Conservation (phyloP, 2,329 filamentous ascomycete genomes). For the Rutstroemia sydowiana region DNA sequence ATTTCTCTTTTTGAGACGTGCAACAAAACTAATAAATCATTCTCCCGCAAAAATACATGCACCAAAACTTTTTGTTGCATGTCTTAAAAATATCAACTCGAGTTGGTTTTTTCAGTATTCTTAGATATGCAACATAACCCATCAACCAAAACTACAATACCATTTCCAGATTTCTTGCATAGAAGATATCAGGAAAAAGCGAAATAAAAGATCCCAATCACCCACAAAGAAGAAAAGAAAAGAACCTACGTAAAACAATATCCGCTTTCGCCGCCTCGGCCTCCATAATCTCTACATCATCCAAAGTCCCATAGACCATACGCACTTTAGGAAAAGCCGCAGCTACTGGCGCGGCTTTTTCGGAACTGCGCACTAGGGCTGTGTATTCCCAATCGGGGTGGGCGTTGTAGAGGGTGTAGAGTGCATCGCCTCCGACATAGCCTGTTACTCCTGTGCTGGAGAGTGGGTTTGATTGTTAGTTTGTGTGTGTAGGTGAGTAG, state of each 20-base stretch:
- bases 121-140: too few relatives aligned
- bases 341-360: constrained; percentile 39
- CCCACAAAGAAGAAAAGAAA: background rate
- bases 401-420: constrained; percentile 36
- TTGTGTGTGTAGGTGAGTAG: too few relatives aligned
- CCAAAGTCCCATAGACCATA: constrained; percentile 45
- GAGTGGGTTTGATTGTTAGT: background rate
- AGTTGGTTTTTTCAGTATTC: too few relatives aligned
- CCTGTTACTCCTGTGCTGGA: constrained; percentile 4
- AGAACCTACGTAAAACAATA: constrained; percentile 36
- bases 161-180: too few relatives aligned
- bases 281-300: constrained; percentile 37
- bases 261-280: constrained; percentile 40
- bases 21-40: too few relatives aligned
- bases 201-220: too few relatives aligned
- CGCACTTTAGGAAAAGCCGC: constrained; percentile 39
- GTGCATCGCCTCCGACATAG: constrained; percentile 37
- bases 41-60: too few relatives aligned
- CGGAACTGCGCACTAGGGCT: constrained; percentile 41
- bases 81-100: too few relatives aligned
- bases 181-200: too few relatives aligned
- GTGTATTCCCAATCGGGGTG: constrained; percentile 43
- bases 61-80: too few relatives aligned
- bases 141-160: too few relatives aligned
- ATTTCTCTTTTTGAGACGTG: too few relatives aligned